phyloP scores from a whole-genome alignment of 345 rosid genomes.

The Boechera stricta region DNA sequence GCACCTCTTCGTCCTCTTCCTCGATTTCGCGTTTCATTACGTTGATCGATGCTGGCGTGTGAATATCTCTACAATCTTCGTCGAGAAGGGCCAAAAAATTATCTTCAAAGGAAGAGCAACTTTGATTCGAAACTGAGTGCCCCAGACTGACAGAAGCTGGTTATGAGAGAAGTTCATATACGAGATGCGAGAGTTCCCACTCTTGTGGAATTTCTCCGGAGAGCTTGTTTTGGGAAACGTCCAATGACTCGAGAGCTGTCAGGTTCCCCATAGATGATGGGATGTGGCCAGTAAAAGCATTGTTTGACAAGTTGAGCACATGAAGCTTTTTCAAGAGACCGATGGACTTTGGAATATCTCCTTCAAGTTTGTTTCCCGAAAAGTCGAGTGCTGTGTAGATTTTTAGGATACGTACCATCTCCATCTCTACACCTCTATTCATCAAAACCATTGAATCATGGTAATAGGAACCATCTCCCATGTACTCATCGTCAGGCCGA shows the following conservation, averaged over 20 bases:
- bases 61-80: neutral
- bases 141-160: too few relatives aligned
- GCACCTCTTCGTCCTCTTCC: neutral
- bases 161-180: constrained; percentile 3
- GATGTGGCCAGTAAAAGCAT: neutral
- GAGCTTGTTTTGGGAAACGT: neutral
- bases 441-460: neutral
- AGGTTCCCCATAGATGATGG: neutral
- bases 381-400: neutral
- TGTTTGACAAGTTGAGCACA: neutral
- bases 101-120: neutral
- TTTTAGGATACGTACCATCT: neutral
- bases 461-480: neutral
- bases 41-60: neutral
- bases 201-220: neutral
- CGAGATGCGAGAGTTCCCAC: too few relatives aligned
- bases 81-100: neutral
- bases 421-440: neutral
- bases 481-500: neutral
- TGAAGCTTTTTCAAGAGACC: neutral
- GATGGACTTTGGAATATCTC: neutral
- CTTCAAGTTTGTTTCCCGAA: neutral
- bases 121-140: neutral
- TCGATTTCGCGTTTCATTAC: neutral
- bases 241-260: neutral